Conservation (phyloP, 148 eudicot genomes). For the Rhododendron vialii region DNA sequence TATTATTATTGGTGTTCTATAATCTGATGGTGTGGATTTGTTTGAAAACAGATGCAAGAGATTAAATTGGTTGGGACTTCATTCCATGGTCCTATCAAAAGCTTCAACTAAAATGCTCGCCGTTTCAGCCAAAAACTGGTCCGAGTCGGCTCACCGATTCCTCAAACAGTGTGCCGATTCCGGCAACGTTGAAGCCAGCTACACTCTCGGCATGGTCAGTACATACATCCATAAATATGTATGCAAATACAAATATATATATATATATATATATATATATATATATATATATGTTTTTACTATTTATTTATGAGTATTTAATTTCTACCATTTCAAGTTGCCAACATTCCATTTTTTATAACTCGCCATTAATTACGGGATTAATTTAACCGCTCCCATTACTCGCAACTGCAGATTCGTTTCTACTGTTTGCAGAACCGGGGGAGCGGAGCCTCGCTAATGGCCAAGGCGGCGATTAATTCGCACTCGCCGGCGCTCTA, state of each 20-base stretch:
- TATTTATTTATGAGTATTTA: not conserved
- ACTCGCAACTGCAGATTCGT: slow-evolving; percentile 30
- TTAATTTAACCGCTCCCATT: not conserved
- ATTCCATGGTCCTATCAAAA: slow-evolving; percentile 55
- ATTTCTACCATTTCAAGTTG: not conserved
- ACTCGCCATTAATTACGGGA: not conserved
- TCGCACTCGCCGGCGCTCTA: slow-evolving; percentile 47
- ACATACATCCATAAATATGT: not conserved
- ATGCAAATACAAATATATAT: no score
- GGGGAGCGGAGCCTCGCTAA: slow-evolving; percentile 40
- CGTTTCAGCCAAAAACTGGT: slow-evolving; percentile 63
- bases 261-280: no score
- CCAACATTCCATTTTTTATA: not conserved
- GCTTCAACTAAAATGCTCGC: slow-evolving; percentile 52
- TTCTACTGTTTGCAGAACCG: slow-evolving; percentile 43
- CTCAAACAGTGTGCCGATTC: slow-evolving; percentile 62
- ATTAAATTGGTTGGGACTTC: slow-evolving; percentile 53
- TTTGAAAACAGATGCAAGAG: slow-evolving; percentile 67
- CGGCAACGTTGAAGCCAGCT: slow-evolving; percentile 77
- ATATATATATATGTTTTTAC: no score
- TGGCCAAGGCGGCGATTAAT: slow-evolving; percentile 50
- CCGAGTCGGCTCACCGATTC: slow-evolving; percentile 62
- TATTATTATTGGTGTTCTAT: not conserved
- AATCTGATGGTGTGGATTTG: not conserved
- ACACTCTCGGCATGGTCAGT: slow-evolving; percentile 84